Evolutionary conservation across 1,284 basidiomycete genomes (phyloP), one percentile per base, ranked within the genome.

Genomic region (Ceratobasidium sp.): DNA sequence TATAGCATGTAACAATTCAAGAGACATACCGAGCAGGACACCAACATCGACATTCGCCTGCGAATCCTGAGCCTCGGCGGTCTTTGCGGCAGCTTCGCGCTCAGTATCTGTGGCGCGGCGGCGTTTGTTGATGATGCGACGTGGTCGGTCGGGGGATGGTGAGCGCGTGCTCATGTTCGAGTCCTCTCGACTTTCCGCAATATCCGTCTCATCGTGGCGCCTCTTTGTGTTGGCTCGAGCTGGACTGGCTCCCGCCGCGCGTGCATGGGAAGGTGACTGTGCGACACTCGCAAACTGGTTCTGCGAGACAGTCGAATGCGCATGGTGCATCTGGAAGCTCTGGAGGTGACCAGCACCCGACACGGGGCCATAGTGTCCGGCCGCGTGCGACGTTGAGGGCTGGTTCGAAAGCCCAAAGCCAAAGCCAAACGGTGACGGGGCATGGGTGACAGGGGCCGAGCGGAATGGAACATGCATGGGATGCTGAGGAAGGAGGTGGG

Each of bases 21-120:
- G 62, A 43, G 48, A 81, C 87, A 74, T 78, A 92, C 91, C 92
- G 72, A 93, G 83, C 74, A 93, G 80, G 58, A 93, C 85, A n/a
- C 91, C 91, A 52, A 93, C 86, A 79, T 93, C 91, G 28, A 92
- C 85, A 77, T 88, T 87, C 74, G 78, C 79, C 23, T 87, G 55
- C 1, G 36, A 28, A 18, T 59, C 72, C 46, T 50, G 48, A 30
- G 72, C 80, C 75, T 28, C 76, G 72, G 57, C 78, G 77, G 53
- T n/a, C 57, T 62, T 65, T 23, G 58, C 30, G n/a, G 34, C 57
- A 26, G 72, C 21, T 28, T 60, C 48, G 30, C 50, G 30, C 32
- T 83, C 81, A 18, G 78, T 76, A 23, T 82, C 77, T 60, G 73
- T 69, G 82, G 80, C 52, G 46, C 72, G 72, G 43, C 70, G 32